Evolutionary conservation across 306 rosid species (phyloP).

Genomic region (Quercus agrifolia): DNA sequence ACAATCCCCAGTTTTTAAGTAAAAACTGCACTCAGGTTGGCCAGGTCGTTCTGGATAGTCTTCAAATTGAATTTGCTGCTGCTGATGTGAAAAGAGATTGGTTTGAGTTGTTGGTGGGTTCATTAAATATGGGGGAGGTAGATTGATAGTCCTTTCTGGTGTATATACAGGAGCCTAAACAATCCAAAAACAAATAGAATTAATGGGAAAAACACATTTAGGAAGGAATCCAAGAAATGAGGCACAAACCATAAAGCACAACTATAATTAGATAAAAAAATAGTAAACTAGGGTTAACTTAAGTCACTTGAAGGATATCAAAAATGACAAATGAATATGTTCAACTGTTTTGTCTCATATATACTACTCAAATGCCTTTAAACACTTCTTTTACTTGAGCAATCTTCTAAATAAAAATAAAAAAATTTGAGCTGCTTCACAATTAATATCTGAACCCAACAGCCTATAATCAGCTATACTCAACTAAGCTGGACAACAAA

Average conservation of each 20-base stretch:
- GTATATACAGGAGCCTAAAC: conserved; percentile 67
- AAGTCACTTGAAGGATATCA: neutral
- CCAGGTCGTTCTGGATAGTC: conserved; percentile 92
- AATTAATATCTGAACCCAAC: too few species aligned
- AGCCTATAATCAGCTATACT: too few species aligned
- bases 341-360: too few species aligned
- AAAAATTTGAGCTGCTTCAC: too few species aligned
- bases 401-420: too few species aligned
- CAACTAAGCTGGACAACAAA: too few species aligned
- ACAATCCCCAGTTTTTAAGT: conserved; percentile 87
- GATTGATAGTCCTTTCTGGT: conserved; percentile 59
- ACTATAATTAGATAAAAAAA: neutral
- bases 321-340: neutral
- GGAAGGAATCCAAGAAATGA: neutral
- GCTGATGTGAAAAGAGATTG: conserved; percentile 50
- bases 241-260: neutral
- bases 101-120: conserved; percentile 52
- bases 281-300: neutral
- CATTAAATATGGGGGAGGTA: conserved; percentile 52
- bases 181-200: conserved; percentile 27
- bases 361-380: too few species aligned
- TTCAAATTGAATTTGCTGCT: conserved; percentile 43
- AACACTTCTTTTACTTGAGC: too few species aligned
- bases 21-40: conserved; percentile 85
- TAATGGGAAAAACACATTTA: neutral